Evolutionary conservation across 2,329 filamentous ascomycete species (phyloP).

Genomic region (Rhexocercosporidium sp.): DNA sequence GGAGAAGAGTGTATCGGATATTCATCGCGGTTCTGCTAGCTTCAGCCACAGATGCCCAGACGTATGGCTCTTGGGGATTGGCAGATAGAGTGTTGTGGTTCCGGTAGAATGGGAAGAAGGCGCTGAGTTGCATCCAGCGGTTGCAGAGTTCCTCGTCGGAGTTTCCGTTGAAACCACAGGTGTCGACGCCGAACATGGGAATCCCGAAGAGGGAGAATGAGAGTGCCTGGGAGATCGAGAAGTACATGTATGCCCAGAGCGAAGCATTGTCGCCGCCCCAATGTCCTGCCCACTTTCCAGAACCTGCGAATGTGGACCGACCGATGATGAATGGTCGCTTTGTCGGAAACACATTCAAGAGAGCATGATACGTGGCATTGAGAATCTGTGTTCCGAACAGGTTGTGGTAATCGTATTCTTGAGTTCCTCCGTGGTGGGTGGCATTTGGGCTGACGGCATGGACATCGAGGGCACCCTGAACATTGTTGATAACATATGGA

Average conservation of each 20-base stretch:
- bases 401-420: constrained; percentile 86
- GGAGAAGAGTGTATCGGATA: constrained; percentile 72
- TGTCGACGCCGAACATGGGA: constrained; percentile 77
- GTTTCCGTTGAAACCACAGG: constrained; percentile 74
- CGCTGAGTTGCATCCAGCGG: constrained; percentile 74
- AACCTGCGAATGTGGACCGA: constrained; percentile 79
- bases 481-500: constrained; percentile 78
- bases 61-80: constrained; percentile 71
- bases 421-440: constrained; percentile 72
- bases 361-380: constrained; percentile 68
- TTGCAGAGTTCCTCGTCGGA: constrained; percentile 72
- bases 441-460: constrained; percentile 79
- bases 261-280: constrained; percentile 82
- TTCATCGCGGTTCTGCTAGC: constrained; percentile 70
- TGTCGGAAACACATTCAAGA: constrained; percentile 48
- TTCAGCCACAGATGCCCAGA: constrained; percentile 68
- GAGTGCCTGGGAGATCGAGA: constrained; percentile 78
- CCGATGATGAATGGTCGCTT: constrained; percentile 86
- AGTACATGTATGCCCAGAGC: constrained; percentile 75
- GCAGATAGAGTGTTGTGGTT: constrained; percentile 73
- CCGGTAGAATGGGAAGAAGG: constrained; percentile 80
- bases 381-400: constrained; percentile 77
- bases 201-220: constrained; percentile 77
- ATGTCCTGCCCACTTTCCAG: constrained; percentile 77
- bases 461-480: constrained; percentile 72